These are phyloP conservation scores for Penicillium sp. DNA, from an alignment of 2,329 filamentous ascomycete genomes.

Conservation along the genomic window DNA sequence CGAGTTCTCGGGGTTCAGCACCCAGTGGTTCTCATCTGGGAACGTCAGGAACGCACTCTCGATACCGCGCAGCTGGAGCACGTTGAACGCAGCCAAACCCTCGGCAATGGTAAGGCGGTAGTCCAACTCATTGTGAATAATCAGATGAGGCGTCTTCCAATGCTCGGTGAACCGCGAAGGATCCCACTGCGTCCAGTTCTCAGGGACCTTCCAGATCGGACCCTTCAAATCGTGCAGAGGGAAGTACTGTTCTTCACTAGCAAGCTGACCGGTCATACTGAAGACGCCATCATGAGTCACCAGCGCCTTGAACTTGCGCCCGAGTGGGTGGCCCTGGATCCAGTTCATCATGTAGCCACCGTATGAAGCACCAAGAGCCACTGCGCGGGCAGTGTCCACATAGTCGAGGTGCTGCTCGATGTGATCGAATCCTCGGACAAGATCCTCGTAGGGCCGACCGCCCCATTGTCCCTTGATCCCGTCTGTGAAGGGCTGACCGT, in stretches of 20 bases:
- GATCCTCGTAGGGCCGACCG: slow-evolving; percentile 56
- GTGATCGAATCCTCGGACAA: slow-evolving; percentile 56
- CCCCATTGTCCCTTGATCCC: slow-evolving; percentile 56
- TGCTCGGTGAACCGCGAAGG: slow-evolving; percentile 59
- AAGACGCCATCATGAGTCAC: slow-evolving; percentile 57
- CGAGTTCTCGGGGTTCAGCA: slow-evolving; percentile 87
- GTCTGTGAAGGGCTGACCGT: slow-evolving; percentile 57
- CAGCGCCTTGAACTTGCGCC: slow-evolving; percentile 58
- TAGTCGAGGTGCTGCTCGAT: slow-evolving; percentile 53
- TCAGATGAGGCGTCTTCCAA: slow-evolving; percentile 84
- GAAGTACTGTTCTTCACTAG: slow-evolving; percentile 58
- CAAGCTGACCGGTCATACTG: slow-evolving; percentile 46
- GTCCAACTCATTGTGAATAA: slow-evolving; percentile 88
- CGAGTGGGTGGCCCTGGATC: slow-evolving; percentile 57
- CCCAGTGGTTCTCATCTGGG: slow-evolving; percentile 79
- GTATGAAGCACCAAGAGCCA: slow-evolving; percentile 56
- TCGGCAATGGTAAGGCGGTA: slow-evolving; percentile 85
- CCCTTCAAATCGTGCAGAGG: slow-evolving; percentile 55
- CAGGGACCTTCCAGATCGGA: slow-evolving; percentile 51
- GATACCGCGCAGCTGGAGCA: slow-evolving; percentile 72
- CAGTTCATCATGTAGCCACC: slow-evolving; percentile 65
- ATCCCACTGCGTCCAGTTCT: slow-evolving; percentile 60
- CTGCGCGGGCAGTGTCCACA: slow-evolving; percentile 55
- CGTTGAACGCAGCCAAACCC: slow-evolving; percentile 82
- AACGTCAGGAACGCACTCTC: slow-evolving; percentile 80